Base-by-base conservation (phyloP, 192 early-diverging fungal species). In the Diversispora eburnea region DNA sequence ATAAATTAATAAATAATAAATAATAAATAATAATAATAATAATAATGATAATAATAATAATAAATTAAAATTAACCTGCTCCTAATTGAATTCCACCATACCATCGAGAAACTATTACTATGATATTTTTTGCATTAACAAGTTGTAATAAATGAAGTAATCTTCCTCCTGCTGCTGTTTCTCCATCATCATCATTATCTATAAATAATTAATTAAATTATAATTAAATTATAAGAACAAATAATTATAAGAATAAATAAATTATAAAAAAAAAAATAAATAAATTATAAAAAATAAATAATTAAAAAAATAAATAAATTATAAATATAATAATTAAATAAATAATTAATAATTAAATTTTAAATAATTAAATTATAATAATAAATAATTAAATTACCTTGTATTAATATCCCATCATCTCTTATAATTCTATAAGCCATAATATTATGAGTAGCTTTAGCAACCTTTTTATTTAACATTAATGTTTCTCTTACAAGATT, bases 121-220 rank as follows among this genome's bases (percentile, higher is more conserved):
- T 79, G 0, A 91, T 86, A 77, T 95, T 89, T 51, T 82, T 79
- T 6, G 86, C 86, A 7, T 90, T 87, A 39, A 92, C 70, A 13
- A 92, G 80, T 71, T 95, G 87, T 77, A 98, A 78, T 72, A 98
- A 79, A 81, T 97, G 93, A 10, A 88, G 79, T 60, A 98, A 79
- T 43, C 95, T 80, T 72, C 88, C 87, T 13, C 96, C 96, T 5
- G 96, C 96, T 3, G 94, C 94, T 3, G 89, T 91, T 81, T 98
- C 96, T 19, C 96, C 96, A 61, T 98, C 95, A 77, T 98, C 96
- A 77, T 98, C 96, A 74, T 92, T 92, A 64, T 92, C 91, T 81
- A 67, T 61, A 25, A 15, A 49, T 8, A 15, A 0, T 20, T 49
- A 65, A 25, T 5, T 10, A 33, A 64, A 9, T 54, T 10, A 59